Base-by-base conservation (phyloP, 2,329 filamentous ascomycete genomes). In the Biscogniauxia sp. region DNA sequence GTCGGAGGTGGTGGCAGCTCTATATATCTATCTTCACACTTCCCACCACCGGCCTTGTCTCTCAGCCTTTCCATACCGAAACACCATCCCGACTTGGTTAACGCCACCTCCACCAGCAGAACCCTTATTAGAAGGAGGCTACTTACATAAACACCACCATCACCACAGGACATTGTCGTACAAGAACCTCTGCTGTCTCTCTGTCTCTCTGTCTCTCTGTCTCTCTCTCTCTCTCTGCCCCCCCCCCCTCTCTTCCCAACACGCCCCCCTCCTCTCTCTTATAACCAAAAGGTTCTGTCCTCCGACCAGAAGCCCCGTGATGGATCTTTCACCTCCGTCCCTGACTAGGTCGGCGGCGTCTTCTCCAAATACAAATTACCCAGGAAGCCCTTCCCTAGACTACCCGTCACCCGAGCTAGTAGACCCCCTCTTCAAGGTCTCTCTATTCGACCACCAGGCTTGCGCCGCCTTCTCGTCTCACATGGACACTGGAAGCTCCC, bases 321-420 rank as follows among this genome's bases (percentile, higher is more conserved):
- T 83, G 80, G 80, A 82, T 72, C 75, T 79, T 66, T 79, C 79
- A 72, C 80, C 80, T 67, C 80, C 78, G 58, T 76, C 79, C 53
- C 74, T 81, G 60, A 79, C 76, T 61, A 74, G 75, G 69, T 80
- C 78, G 61, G 76, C 78, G 26, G 73, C 73, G 19, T 79, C 78
- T 53, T 75, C 78, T 61, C 73, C 77, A 54, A 75, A 77, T 70
- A 81, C 76, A 61, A 80, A 78, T 70, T 80, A 75, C 69, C 76
- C 78, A 56, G 71, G 74, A 58, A 77, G 71, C 41, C 74, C 79
- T 11, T 73, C 74, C 56, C 72, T 78, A 57, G 78, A 78, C 63
- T 81, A 83, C 65, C 77, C 78, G 15, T 81, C 81, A 53, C 79
- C 81, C 51, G 75, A 73, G 25, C 70, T 80, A 54, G 71, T 76